These are phyloP conservation scores for Pythium volutum DNA, from an alignment of 352 stramenopile species.

Conservation along the genomic window DNA sequence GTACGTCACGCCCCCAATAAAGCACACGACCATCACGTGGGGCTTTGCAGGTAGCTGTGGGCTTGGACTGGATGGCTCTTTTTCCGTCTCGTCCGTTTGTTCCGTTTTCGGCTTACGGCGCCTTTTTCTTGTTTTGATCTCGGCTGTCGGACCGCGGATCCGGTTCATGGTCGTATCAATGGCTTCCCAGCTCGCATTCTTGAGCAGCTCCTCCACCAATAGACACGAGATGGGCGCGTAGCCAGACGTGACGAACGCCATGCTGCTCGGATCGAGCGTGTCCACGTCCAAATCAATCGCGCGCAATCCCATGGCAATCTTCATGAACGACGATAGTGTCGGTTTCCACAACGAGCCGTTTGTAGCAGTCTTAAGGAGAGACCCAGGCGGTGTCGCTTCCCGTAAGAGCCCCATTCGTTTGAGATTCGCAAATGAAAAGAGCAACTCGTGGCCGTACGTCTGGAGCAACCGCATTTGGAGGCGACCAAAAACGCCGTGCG, in stretches of 20 bases:
- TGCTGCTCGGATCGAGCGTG: constrained; percentile 42
- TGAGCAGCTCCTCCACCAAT: constrained; percentile 66
- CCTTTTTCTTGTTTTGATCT: constrained; percentile 37
- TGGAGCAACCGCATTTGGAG: constrained; percentile 61
- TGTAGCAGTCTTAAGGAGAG: not conserved
- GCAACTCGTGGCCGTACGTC: constrained; percentile 68
- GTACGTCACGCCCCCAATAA: constrained; percentile 70
- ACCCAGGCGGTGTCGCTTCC: constrained; percentile 10
- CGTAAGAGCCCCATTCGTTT: constrained; percentile 47
- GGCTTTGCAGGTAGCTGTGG: constrained; percentile 28
- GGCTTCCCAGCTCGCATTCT: constrained; percentile 39
- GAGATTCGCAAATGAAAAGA: constrained; percentile 71
- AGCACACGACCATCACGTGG: constrained; percentile 54
- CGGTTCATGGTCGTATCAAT: constrained; percentile 47
- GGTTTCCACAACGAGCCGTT: not conserved
- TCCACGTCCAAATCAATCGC: constrained; percentile 62
- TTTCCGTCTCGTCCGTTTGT: not conserved
- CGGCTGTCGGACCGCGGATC: constrained; percentile 51
- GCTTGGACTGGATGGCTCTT: not conserved
- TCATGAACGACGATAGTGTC: constrained; percentile 2
- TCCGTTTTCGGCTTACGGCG: not conserved
- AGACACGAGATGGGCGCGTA: constrained; percentile 69
- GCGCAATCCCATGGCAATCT: constrained; percentile 24
- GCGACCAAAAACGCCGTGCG: constrained; percentile 29
- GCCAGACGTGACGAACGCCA: constrained; percentile 69